Percentiles rank a stretch among this genome's conserved stretches.
Conservation (phyloP, 1,284 basidiomycete species). For the Ganoderma boninense region DNA sequence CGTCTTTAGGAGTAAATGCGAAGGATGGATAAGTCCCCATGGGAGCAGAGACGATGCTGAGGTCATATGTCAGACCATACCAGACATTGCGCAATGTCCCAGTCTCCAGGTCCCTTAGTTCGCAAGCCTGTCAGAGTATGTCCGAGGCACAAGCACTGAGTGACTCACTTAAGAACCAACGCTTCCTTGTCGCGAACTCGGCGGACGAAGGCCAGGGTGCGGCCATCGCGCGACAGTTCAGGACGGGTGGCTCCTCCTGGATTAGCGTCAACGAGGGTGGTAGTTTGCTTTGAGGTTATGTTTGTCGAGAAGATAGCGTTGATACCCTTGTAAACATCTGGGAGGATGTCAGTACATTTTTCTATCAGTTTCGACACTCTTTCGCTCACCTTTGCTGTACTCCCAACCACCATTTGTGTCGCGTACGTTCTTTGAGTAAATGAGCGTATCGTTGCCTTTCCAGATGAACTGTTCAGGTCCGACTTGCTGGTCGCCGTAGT, state of each 20-base stretch:
- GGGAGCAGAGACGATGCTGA: constrained; percentile 66
- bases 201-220: constrained; percentile 76
- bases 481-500: constrained; percentile 74
- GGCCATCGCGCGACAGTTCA: constrained; percentile 73
- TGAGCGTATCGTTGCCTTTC: constrained; percentile 61
- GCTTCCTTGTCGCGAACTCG: constrained; percentile 77
- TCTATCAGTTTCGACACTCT: not conserved
- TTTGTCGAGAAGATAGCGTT: constrained; percentile 73
- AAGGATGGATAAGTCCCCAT: constrained; percentile 83
- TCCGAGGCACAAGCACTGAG: constrained; percentile 1
- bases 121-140: constrained; percentile 4
- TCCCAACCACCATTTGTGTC: constrained; percentile 59
- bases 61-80: constrained; percentile 74
- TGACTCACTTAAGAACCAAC: constrained; percentile 69
- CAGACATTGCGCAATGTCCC: constrained; percentile 72
- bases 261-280: constrained; percentile 58
- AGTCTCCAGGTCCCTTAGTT: constrained; percentile 66
- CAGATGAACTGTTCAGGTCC: constrained; percentile 77
- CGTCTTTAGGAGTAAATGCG: constrained; percentile 67
- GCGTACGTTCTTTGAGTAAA: constrained; percentile 69
- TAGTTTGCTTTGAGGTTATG: constrained; percentile 60
- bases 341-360: not conserved
- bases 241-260: constrained; percentile 78
- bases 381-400: constrained; percentile 67
- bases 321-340: constrained; percentile 76